Percentiles rank a stretch among this genome's conserved stretches.
These are phyloP conservation scores for Picea mariana DNA, from an alignment of 83 land plant genomes.

Conservation along the genomic window DNA sequence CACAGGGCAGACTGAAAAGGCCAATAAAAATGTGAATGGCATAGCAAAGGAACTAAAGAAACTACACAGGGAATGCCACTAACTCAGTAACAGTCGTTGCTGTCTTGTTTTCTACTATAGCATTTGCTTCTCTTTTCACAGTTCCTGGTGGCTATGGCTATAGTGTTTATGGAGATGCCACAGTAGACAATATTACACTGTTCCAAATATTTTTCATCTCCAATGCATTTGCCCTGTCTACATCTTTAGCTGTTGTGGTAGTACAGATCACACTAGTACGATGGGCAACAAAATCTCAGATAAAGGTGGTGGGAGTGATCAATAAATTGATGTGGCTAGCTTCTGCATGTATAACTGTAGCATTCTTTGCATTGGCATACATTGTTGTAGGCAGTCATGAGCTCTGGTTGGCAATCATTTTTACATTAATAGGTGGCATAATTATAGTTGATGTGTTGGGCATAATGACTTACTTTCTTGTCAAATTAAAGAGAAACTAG, in stretches of 20 bases:
- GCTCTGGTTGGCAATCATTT: slow-evolving; percentile 51
- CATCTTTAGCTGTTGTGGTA: no score
- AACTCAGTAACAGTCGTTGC: slow-evolving; percentile 23
- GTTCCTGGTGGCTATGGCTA: slow-evolving; percentile 44
- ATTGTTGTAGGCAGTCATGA: slow-evolving; percentile 53
- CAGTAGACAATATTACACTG: slow-evolving; percentile 14
- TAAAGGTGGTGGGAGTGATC: slow-evolving; percentile 33
- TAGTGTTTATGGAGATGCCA: slow-evolving; percentile 36
- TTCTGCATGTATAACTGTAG: slow-evolving; percentile 34
- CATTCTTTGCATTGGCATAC: slow-evolving; percentile 31
- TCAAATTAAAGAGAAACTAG: no score
- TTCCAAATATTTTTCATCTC: no score
- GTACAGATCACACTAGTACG: slow-evolving; percentile 12
- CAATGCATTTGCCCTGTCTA: no score
- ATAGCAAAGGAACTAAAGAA: slow-evolving; percentile 59
- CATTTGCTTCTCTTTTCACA: slow-evolving; percentile 72
- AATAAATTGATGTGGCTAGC: slow-evolving; percentile 66
- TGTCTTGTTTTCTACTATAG: slow-evolving; percentile 73
- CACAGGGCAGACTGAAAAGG: no score
- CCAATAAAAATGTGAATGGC: background rate
- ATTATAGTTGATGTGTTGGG: no score
- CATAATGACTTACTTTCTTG: no score
- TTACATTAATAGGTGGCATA: background rate
- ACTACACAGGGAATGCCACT: slow-evolving; percentile 15
- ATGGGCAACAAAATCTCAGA: slow-evolving; percentile 64